Percentiles rank a stretch among this genome's conserved stretches.
phyloP scores from a whole-genome alignment of 2,329 filamentous ascomycete species.

The Fusarium sp. region DNA sequence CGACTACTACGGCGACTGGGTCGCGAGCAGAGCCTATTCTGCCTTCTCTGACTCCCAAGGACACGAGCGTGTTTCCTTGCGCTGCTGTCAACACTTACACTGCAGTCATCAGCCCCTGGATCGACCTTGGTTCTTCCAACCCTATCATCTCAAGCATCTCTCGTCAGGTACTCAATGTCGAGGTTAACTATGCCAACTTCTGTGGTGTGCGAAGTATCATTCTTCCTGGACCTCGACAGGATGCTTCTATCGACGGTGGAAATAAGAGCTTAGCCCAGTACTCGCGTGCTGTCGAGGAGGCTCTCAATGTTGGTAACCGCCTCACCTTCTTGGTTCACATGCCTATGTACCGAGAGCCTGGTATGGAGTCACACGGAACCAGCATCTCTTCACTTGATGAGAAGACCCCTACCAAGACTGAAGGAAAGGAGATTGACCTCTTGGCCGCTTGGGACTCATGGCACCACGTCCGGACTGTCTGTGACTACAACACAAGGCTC shows the following conservation, averaged over 20 bases:
- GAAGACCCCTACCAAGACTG: constrained; percentile 52
- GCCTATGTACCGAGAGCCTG: constrained; percentile 84
- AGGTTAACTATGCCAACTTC: constrained; percentile 95
- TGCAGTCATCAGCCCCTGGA: constrained; percentile 90
- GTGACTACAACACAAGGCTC: constrained; percentile 86
- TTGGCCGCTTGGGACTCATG: constrained; percentile 94
- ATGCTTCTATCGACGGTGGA: constrained; percentile 67
- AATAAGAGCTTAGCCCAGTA: constrained; percentile 78
- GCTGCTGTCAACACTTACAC: constrained; percentile 80
- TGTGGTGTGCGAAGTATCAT: constrained; percentile 90
- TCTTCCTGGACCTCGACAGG: constrained; percentile 81
- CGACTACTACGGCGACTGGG: constrained; percentile 60
- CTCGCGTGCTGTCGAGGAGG: constrained; percentile 86
- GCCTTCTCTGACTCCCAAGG: constrained; percentile 81
- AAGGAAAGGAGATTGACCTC: constrained; percentile 71
- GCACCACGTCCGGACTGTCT: constrained; percentile 88
- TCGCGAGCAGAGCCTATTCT: constrained; percentile 71
- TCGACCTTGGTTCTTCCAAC: constrained; percentile 87
- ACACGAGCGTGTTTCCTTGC: constrained; percentile 81
- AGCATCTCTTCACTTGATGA: constrained; percentile 64
- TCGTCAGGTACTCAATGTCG: constrained; percentile 89
- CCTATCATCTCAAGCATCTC: constrained; percentile 89
- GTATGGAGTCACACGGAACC: constrained; percentile 67
- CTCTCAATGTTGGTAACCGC: constrained; percentile 80
- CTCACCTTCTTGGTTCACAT: constrained; percentile 86